phyloP scores from a whole-genome alignment of 2,329 filamentous ascomycete species.

The Aspergillus sp. region DNA sequence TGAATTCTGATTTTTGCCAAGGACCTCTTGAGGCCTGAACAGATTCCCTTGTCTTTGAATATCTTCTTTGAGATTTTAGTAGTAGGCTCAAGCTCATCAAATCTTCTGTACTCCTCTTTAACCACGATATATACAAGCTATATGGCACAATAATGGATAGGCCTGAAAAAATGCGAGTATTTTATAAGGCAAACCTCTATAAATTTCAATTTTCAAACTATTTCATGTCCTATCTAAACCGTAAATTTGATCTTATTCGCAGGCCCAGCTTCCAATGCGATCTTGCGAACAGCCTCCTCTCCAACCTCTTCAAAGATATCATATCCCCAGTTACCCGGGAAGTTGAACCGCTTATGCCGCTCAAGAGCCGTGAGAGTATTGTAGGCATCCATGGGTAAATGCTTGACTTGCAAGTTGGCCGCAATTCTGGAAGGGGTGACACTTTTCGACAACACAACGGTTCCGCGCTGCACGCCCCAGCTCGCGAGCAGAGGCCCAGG shows the following conservation, averaged over 20 bases:
- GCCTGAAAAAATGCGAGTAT: neutral
- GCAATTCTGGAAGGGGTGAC: slow-evolving; percentile 57
- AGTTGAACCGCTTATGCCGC: slow-evolving; percentile 39
- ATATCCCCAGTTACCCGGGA: slow-evolving; percentile 36
- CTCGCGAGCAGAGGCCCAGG: slow-evolving; percentile 59
- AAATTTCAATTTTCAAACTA: neutral
- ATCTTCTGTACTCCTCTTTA: no score
- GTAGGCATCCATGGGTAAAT: slow-evolving; percentile 33
- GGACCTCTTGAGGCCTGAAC: neutral
- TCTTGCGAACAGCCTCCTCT: slow-evolving; percentile 25
- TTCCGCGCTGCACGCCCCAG: slow-evolving; percentile 59
- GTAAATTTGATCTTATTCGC: slow-evolving; percentile 29
- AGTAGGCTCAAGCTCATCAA: neutral
- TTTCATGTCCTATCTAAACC: slow-evolving; percentile 20
- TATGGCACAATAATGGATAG: neutral
- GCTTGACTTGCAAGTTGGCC: slow-evolving; percentile 47
- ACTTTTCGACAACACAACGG: slow-evolving; percentile 58
- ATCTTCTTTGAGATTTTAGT: neutral
- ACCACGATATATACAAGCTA: no score
- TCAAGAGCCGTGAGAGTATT: slow-evolving; percentile 34
- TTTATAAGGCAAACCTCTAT: neutral
- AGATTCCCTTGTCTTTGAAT: neutral
- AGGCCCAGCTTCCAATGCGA: slow-evolving; percentile 22
- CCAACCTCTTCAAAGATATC: slow-evolving; percentile 42
- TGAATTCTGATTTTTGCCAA: neutral